Conservation (phyloP, 768 basidiomycete genomes). For the Mycena albidolilacea region DNA sequence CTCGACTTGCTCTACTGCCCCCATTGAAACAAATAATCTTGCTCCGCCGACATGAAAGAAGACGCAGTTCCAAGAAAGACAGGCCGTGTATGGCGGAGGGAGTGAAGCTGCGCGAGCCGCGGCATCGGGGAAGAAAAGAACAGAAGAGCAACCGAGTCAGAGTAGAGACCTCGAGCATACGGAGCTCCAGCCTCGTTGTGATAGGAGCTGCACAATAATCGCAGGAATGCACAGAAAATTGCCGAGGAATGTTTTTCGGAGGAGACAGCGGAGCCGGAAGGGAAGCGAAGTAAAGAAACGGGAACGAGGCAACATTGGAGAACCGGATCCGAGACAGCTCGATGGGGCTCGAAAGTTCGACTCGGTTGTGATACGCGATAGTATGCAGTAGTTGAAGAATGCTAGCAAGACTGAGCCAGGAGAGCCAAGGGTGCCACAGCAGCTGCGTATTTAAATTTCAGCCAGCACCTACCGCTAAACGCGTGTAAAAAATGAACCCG, state of each 20-base stretch:
- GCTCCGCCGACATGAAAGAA: background rate
- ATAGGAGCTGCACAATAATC: background rate
- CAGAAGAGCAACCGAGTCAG: background rate
- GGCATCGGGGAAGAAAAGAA: background rate
- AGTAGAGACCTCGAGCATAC: background rate
- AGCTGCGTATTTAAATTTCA: too few species aligned
- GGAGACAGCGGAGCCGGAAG: background rate
- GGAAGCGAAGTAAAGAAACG: background rate
- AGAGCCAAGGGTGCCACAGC: too few species aligned
- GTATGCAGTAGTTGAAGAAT: background rate
- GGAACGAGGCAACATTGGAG: constrained; percentile 9
- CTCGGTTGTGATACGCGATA: too few species aligned
- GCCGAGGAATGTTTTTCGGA: background rate
- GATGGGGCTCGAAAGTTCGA: background rate
- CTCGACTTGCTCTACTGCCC: too few species aligned
- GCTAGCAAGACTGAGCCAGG: too few species aligned
- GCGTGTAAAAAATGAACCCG: too few species aligned
- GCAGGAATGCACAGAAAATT: background rate
- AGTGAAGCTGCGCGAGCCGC: background rate
- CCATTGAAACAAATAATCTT: too few species aligned
- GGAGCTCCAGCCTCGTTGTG: background rate
- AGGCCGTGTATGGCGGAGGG: constrained; percentile 1
- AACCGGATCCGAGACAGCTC: background rate
- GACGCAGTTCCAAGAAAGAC: background rate
- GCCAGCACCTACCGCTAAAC: too few species aligned